phyloP scores from a whole-genome alignment of 2,329 filamentous ascomycete species.

The Trichophaea hybrida region DNA sequence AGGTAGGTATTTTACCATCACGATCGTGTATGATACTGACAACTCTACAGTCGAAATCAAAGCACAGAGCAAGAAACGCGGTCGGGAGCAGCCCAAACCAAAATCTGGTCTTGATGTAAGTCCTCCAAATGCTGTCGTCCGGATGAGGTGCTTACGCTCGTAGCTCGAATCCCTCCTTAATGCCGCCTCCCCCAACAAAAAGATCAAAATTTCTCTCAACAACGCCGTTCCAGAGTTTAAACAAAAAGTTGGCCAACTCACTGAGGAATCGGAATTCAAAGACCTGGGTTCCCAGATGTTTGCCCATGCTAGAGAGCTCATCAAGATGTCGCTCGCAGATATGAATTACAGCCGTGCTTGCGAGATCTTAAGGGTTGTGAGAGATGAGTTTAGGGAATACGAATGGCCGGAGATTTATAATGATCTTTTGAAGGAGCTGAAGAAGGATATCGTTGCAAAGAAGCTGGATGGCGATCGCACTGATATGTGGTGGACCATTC shows the following conservation, averaged over 20 bases:
- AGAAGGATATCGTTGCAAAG: slow-evolving; percentile 53
- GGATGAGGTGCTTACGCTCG: not conserved
- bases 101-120: slow-evolving; percentile 82
- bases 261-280: slow-evolving; percentile 49
- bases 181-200: slow-evolving; percentile 21
- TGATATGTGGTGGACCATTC: slow-evolving; percentile 69
- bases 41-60: not conserved
- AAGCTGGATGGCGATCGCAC: slow-evolving; percentile 60
- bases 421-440: slow-evolving; percentile 53
- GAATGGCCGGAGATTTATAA: slow-evolving; percentile 71
- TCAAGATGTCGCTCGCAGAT: slow-evolving; percentile 61
- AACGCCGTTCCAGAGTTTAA: slow-evolving; percentile 90
- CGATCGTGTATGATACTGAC: not conserved
- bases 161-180: slow-evolving; percentile 15
- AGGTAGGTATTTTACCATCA: slow-evolving; percentile 37
- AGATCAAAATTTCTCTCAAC: slow-evolving; percentile 42
- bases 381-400: slow-evolving; percentile 58
- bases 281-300: slow-evolving; percentile 59
- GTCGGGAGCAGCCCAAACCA: slow-evolving; percentile 58
- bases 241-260: slow-evolving; percentile 50
- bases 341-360: slow-evolving; percentile 57
- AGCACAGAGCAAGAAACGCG: slow-evolving; percentile 44
- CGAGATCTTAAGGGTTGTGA: slow-evolving; percentile 63
- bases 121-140: slow-evolving; percentile 40
- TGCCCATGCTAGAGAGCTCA: slow-evolving; percentile 38